Conservation (phyloP, 345 rosid genomes). For the Salix viminalis region DNA sequence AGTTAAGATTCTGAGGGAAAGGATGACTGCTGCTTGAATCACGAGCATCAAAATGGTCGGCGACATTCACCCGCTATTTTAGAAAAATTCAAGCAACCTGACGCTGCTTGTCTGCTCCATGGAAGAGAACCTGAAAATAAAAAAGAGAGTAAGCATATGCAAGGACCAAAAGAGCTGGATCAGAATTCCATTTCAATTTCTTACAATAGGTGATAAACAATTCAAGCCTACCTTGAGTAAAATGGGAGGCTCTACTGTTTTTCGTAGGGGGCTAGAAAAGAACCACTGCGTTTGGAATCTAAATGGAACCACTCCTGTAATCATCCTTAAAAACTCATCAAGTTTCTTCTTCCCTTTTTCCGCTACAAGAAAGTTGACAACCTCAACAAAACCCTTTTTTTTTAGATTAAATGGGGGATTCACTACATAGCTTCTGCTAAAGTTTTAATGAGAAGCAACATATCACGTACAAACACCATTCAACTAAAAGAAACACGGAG, state of each 20-base stretch:
- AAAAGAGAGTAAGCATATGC: neutral
- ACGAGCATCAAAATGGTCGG: too few relatives aligned
- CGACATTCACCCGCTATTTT: too few relatives aligned
- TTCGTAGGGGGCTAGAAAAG: neutral
- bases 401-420: neutral
- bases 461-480: constrained; percentile 5
- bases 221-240: neutral
- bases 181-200: neutral
- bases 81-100: neutral
- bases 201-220: constrained; percentile 9
- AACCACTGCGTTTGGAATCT: neutral
- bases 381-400: constrained; percentile 10
- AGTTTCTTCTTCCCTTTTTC: neutral
- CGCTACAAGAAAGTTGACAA: neutral
- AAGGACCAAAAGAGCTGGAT: neutral
- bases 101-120: neutral
- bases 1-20: too few relatives aligned
- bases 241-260: neutral
- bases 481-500: neutral
- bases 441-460: neutral
- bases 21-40: too few relatives aligned
- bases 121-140: neutral
- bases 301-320: neutral
- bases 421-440: neutral
- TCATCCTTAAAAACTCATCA: constrained; percentile 1